Evolutionary conservation across 2,329 filamentous ascomycete species (phyloP), one percentile per base, ranked within the genome.

Genomic region (Chrysoporthe puriensis): DNA sequence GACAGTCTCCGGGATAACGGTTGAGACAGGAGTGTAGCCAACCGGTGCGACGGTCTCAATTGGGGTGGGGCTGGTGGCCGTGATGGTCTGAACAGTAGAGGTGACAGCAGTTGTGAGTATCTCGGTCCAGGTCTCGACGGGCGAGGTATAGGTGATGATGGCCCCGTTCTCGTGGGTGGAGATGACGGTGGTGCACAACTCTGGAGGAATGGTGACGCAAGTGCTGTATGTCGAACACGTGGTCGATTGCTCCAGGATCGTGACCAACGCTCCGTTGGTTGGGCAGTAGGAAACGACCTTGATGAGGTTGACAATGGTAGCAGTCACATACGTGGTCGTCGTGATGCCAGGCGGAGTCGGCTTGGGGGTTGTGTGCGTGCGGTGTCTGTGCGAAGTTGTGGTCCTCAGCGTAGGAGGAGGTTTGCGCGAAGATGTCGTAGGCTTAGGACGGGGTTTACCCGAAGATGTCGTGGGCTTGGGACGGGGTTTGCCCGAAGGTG

Each of bases 101-200:
- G 62, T 63, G 36, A 44, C 62, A 9, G 36, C 34, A 21, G 62
- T 64, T n/a, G 62, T 57, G 36, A 64, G 50, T 2, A 64, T 48
- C 40, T 64, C 9, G 5, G 64, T 58, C 64, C 64, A 66, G 14
- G 48, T 46, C 18, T 21, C 1, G 9, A 46, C 21, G 42, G 64
- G 57, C 26, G 16, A 4, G 13, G 58, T 66, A 50, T 26, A 46
- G 48, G 59, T 62, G 36, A 46, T 40, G 14, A 48, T 2, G 40
- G 7, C 26, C 14, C 64, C 64, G n/a, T 50, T n/a, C 2, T 26
- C 42, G 58, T 42, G 9, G 18, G 50, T 46, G n/a, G 36, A 46
- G n/a, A 48, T 8, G 18, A 4, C 13, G 14, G 58, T 66, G 16
- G 42, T 54, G 59, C 64, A 66, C 58, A 48, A 32, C 18, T 42